Evolutionary conservation across 2,329 filamentous ascomycete species (phyloP).

Genomic region (Ceratocystis huliohia): DNA sequence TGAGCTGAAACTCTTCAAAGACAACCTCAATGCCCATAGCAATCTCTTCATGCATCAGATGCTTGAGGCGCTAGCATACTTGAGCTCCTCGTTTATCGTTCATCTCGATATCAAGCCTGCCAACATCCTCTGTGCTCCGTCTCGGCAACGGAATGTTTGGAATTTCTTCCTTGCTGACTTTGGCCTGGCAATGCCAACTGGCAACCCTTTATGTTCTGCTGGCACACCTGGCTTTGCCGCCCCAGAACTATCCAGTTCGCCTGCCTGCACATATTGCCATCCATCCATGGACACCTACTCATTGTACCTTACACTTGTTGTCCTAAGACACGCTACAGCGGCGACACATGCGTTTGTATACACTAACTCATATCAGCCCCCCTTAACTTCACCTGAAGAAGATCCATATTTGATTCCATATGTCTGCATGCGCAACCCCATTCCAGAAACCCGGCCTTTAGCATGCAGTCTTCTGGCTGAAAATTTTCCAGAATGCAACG

Average conservation of each 20-base stretch:
- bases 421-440: background rate
- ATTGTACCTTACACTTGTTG: background rate
- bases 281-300: conserved; percentile 14
- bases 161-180: conserved; percentile 18
- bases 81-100: background rate
- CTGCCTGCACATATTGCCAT: background rate
- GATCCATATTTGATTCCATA: background rate
- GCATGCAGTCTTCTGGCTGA: background rate
- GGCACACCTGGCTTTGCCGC: background rate
- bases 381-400: background rate
- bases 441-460: background rate
- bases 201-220: background rate
- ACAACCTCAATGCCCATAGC: background rate
- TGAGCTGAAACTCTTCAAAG: background rate
- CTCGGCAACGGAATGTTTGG: background rate
- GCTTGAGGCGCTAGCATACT: conserved; percentile 10
- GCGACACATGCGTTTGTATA: background rate
- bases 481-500: background rate
- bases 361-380: background rate
- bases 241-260: background rate
- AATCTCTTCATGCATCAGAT: conserved; percentile 16
- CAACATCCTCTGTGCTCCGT: conserved; percentile 16
- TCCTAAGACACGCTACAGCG: background rate
- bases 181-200: background rate
- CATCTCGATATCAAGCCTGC: conserved; percentile 17